phyloP scores from a whole-genome alignment of 2,329 filamentous ascomycete genomes.

The Tolypocladium paradoxum region DNA sequence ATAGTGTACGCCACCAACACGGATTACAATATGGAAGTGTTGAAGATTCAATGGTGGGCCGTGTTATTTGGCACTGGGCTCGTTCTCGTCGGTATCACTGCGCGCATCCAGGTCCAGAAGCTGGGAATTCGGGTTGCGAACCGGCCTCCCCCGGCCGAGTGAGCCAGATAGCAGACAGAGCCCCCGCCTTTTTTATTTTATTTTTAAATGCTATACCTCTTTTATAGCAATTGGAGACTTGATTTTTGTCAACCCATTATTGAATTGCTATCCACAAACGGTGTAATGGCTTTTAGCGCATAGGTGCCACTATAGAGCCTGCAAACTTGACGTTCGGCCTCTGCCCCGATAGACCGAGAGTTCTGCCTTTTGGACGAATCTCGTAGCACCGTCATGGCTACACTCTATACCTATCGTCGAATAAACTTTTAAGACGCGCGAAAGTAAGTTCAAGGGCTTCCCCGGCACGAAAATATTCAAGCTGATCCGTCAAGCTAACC shows the following conservation, averaged over 20 bases:
- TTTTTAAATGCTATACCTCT: too few species aligned
- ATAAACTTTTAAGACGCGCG: background rate
- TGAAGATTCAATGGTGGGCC: constrained; percentile 69
- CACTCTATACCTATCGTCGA: too few species aligned
- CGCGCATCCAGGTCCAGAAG: constrained; percentile 75
- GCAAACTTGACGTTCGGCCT: background rate
- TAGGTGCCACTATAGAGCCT: too few species aligned
- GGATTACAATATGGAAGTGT: constrained; percentile 55
- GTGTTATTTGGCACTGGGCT: constrained; percentile 56
- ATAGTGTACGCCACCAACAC: constrained; percentile 68
- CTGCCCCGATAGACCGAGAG: background rate
- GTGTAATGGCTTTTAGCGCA: too few species aligned
- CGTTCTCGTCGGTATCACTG: constrained; percentile 59
- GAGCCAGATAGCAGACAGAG: background rate
- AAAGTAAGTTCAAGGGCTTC: too few species aligned
- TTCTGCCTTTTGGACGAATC: background rate
- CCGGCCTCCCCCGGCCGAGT: background rate
- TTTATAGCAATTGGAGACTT: too few species aligned
- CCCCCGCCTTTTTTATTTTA: background rate
- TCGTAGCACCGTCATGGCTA: background rate
- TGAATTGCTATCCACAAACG: background rate
- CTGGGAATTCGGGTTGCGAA: background rate
- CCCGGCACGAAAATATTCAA: too few species aligned
- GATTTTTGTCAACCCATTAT: background rate
- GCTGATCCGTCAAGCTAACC: too few species aligned